Conservation (phyloP, 352 stramenopile genomes). For the Globisporangium radiosum region DNA sequence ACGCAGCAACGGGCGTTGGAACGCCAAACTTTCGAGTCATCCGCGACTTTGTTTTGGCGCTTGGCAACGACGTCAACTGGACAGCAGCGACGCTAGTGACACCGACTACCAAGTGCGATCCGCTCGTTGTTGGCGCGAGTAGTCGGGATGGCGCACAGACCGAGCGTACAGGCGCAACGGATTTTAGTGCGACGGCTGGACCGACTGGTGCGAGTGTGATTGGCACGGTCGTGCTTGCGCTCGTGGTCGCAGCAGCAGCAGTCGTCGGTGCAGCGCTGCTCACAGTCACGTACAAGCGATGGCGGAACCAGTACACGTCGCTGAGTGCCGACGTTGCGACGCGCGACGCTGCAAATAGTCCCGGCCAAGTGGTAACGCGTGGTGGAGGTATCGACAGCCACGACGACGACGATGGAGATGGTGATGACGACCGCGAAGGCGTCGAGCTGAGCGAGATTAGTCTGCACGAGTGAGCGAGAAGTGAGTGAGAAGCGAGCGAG, state of each 20-base stretch:
- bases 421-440: constrained; percentile 9
- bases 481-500: background rate
- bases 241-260: constrained; percentile 24
- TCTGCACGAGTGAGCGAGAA: constrained; percentile 23
- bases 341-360: constrained; percentile 1
- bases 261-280: constrained; percentile 27
- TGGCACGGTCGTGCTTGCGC: constrained; percentile 26
- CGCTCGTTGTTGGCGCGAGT: background rate
- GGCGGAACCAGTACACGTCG: constrained; percentile 52
- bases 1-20: constrained; percentile 81
- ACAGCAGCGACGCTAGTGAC: background rate
- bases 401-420: constrained; percentile 10
- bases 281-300: constrained; percentile 32
- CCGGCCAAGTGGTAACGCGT: constrained; percentile 7
- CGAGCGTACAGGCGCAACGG: background rate
- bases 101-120: constrained; percentile 2
- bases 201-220: constrained; percentile 17
- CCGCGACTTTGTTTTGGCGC: constrained; percentile 34
- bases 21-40: constrained; percentile 80
- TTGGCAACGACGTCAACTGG: constrained; percentile 44
- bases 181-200: background rate
- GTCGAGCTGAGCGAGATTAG: constrained; percentile 51
- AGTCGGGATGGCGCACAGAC: background rate
- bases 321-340: constrained; percentile 19
- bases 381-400: background rate